Evolutionary conservation across 306 rosid genomes (phyloP), one percentile per base, ranked within the genome.

Genomic region (Begonia fuchsioides): DNA sequence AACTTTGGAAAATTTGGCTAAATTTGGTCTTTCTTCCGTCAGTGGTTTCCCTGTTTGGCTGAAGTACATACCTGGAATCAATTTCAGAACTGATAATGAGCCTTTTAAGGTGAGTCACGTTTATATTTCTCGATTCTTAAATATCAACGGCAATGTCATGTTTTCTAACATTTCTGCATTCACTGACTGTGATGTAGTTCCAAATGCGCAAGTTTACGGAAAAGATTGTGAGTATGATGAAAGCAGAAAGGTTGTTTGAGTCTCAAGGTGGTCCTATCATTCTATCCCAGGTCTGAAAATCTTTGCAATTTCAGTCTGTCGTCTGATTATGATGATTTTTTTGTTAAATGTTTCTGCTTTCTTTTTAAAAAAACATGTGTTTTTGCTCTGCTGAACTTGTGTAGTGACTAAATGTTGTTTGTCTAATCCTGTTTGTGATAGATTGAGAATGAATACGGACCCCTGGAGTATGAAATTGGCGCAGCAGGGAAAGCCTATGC

Each of bases 381-480:
- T 20, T 20, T 20, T 26, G 35, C 8, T 26, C 35, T 4, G 35
- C 18, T 47, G 1, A 47, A n/a, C 18, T 2, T 2, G 10, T 16
- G 3, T 2, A 67, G 43, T n/a, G 7, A 38, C 3, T 8, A 2
- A 47, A 47, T 50, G 9, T 11, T 12, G 57, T 32, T 43, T 6
- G 43, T 54, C n/a, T 56, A 1, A 41, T 13, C 3, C 41, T 64
- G 18, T 57, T 19, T 74, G 56, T 61, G 55, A 18, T 63, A 86
- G 96, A 79, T 86, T 79, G 96, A 86, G 66, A 86, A 86, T 62
- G 96, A 86, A 72, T 86, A 86, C 57, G 96, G 96, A 20, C 93
- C 93, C 13, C 14, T 69, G 83, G 96, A 86, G 41, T 76, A 86
- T 53, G 96, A 72, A 74, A 52, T 76, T 38, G 96, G 96, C 13